Evolutionary conservation across 2,329 filamentous ascomycete species (phyloP).

Genomic region (Cadophora sp.): DNA sequence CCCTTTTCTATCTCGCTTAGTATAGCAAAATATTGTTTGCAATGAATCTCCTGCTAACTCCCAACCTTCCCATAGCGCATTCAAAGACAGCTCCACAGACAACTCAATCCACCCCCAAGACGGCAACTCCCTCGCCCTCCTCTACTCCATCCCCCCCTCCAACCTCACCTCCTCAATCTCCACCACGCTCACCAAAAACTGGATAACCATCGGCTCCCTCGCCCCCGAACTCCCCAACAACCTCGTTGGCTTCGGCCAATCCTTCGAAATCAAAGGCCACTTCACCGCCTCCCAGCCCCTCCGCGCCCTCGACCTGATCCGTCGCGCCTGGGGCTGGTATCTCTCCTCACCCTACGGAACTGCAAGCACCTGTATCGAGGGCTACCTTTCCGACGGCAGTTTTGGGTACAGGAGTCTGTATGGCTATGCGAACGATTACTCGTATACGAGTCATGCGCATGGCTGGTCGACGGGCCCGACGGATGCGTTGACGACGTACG

Average conservation of each 20-base stretch:
- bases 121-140: constrained; percentile 61
- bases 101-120: constrained; percentile 64
- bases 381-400: constrained; percentile 60
- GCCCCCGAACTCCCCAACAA: constrained; percentile 61
- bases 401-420: constrained; percentile 56
- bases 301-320: constrained; percentile 62
- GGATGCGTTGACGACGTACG: constrained; percentile 51
- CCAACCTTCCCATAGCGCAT: constrained; percentile 31
- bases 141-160: constrained; percentile 37
- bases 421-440: constrained; percentile 56
- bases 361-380: constrained; percentile 64
- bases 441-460: constrained; percentile 55
- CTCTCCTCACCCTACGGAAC: constrained; percentile 63
- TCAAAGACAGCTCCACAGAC: constrained; percentile 52
- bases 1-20: neutral
- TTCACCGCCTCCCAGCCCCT: constrained; percentile 53
- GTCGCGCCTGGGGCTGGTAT: constrained; percentile 66
- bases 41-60: constrained; percentile 23
- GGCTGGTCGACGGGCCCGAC: constrained; percentile 58
- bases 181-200: constrained; percentile 44
- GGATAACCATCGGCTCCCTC: constrained; percentile 61
- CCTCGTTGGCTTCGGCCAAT: constrained; percentile 63
- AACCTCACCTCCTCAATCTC: constrained; percentile 49
- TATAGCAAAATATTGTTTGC: too few relatives aligned
- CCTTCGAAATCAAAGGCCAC: constrained; percentile 65